A percentile compares a stretch with the other conserved stretches of the same genome.
phyloP scores from a whole-genome alignment of 2,329 filamentous ascomycete genomes.

The Didymella pinodella region DNA sequence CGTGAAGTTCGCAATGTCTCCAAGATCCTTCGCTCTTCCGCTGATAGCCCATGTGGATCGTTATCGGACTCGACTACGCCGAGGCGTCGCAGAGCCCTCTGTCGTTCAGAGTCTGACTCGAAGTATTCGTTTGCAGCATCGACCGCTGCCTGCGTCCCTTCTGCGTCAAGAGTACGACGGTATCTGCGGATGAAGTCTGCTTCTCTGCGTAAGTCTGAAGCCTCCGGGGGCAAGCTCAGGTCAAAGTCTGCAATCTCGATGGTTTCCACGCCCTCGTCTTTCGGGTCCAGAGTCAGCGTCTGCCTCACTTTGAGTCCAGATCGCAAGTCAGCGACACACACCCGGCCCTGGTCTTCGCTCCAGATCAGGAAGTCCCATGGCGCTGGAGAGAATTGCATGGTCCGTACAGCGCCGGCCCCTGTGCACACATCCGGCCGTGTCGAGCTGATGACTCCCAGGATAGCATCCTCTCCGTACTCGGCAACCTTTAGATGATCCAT shows the following conservation, averaged over 20 bases:
- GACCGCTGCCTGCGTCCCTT: slow-evolving; percentile 49
- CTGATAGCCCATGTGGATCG: slow-evolving; percentile 57
- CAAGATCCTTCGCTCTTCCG: slow-evolving; percentile 56
- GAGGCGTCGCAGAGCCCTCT: slow-evolving; percentile 44
- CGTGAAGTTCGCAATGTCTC: slow-evolving; percentile 56
- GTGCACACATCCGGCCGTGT: slow-evolving; percentile 72
- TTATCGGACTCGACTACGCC: slow-evolving; percentile 52
- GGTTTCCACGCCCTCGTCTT: slow-evolving; percentile 64
- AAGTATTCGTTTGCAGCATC: slow-evolving; percentile 55
- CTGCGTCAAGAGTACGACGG: slow-evolving; percentile 48
- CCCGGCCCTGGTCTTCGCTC: slow-evolving; percentile 84
- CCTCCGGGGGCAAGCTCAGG: slow-evolving; percentile 41
- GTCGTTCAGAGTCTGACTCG: slow-evolving; percentile 50
- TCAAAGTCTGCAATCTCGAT: slow-evolving; percentile 63
- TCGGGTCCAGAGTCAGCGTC: slow-evolving; percentile 69
- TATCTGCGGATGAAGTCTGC: slow-evolving; percentile 56
- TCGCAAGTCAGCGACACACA: slow-evolving; percentile 77
- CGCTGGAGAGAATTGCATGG: slow-evolving; percentile 90
- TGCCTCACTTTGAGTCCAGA: slow-evolving; percentile 73
- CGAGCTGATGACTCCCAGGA: slow-evolving; percentile 79
- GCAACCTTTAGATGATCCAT: slow-evolving; percentile 55
- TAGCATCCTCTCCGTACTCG: slow-evolving; percentile 63
- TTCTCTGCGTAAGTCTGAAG: slow-evolving; percentile 60
- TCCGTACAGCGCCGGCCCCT: slow-evolving; percentile 77
- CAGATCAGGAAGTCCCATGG: slow-evolving; percentile 91